Conservation (phyloP, 306 rosid genomes). For the Fragaria vesca region DNA sequence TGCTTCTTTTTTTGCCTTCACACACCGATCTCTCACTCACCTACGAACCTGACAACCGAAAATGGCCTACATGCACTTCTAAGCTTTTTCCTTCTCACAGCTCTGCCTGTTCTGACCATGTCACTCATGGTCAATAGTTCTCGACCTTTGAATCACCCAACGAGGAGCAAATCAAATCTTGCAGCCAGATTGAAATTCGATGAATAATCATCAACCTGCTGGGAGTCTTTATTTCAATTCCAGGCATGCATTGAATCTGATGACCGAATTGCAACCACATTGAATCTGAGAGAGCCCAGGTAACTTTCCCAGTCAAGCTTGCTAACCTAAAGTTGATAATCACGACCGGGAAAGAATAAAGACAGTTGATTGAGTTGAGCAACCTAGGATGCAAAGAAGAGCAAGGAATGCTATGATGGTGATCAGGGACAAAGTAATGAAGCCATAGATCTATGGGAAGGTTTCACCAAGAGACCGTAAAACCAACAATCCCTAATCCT, state of each 20-base stretch:
- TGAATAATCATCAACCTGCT: slow-evolving; percentile 43
- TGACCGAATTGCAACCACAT: too few species aligned
- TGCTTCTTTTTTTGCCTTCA: neutral
- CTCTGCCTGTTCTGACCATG: slow-evolving; percentile 8
- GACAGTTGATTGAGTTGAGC: too few species aligned
- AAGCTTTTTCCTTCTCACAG: neutral
- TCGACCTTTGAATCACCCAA: neutral
- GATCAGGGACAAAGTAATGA: too few species aligned
- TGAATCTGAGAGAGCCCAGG: too few species aligned
- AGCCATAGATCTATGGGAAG: too few species aligned
- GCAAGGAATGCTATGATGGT: too few species aligned
- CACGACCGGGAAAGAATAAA: too few species aligned
- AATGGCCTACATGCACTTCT: slow-evolving; percentile 26
- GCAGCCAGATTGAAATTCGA: slow-evolving; percentile 42
- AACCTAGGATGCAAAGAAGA: too few species aligned
- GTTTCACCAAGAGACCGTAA: too few species aligned
- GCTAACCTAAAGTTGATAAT: too few species aligned
- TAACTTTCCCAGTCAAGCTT: too few species aligned
- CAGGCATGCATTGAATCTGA: slow-evolving; percentile 39
- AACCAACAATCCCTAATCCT: too few species aligned
- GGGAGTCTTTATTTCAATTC: slow-evolving; percentile 55
- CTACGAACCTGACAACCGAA: neutral
- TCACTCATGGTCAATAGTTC: slow-evolving; percentile 1
- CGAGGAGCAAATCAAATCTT: slow-evolving; percentile 3
- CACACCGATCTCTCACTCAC: neutral